phyloP scores from a whole-genome alignment of 164 flowering plant species.

The Nymphaea colorata region DNA sequence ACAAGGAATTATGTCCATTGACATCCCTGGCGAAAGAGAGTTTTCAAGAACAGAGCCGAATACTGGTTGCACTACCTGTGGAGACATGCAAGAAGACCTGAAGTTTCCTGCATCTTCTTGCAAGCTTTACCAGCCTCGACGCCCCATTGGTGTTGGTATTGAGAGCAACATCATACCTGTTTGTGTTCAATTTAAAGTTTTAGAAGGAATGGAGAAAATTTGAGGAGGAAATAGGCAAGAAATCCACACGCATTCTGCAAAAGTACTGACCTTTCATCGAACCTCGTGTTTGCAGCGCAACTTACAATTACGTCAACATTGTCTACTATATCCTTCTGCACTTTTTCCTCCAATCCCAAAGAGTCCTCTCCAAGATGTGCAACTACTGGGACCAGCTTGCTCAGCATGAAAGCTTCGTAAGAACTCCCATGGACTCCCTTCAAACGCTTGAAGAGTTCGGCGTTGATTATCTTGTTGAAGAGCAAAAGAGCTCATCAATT shows the following conservation, averaged over 20 bases:
- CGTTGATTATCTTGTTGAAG: conserved; percentile 37
- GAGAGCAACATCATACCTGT: conserved; percentile 59
- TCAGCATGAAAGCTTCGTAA: conserved; percentile 63
- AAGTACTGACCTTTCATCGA: conserved; percentile 66
- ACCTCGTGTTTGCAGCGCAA: conserved; percentile 88
- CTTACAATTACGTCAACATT: conserved; percentile 71
- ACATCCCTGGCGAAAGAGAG: too few relatives aligned
- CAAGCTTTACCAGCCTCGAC: conserved; percentile 41
- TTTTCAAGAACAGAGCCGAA: too few relatives aligned
- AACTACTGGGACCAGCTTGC: conserved; percentile 72
- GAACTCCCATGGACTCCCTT: conserved; percentile 57
- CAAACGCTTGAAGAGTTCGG: conserved; percentile 64
- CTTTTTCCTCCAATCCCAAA: conserved; percentile 47
- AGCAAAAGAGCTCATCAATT: too few relatives aligned
- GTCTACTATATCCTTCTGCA: conserved; percentile 28
- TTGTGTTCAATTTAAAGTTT: not conserved
- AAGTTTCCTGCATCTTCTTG: conserved; percentile 56
- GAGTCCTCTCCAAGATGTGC: conserved; percentile 59
- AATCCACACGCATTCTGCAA: too few relatives aligned
- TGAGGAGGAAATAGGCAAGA: too few relatives aligned
- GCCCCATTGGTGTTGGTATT: conserved; percentile 62
- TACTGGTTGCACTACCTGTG: conserved; percentile 59
- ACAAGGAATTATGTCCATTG: too few relatives aligned
- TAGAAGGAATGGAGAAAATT: too few relatives aligned
- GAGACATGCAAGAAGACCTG: conserved; percentile 67